Percentiles rank a stretch among this genome's conserved stretches.
phyloP scores from a whole-genome alignment of 2,329 filamentous ascomycete species.

The Diaporthe amygdali region DNA sequence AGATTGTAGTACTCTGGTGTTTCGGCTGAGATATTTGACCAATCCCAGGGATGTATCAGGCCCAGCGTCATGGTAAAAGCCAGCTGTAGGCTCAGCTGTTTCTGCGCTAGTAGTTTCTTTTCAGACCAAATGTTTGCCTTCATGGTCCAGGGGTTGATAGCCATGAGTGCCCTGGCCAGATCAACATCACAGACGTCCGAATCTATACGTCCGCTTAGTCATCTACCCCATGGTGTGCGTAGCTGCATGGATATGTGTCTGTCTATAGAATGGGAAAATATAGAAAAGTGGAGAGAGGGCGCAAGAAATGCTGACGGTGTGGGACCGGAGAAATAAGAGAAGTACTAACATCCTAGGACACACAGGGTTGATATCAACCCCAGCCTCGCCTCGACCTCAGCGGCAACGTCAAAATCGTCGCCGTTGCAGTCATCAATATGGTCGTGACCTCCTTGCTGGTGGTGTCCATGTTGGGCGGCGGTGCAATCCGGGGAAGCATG shows the following conservation, averaged over 20 bases:
- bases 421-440: background rate
- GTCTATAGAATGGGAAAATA: background rate
- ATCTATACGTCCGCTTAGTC: slow-evolving; percentile 17
- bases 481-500: background rate
- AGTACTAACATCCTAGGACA: slow-evolving; percentile 25
- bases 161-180: slow-evolving; percentile 19
- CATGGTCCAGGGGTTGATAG: slow-evolving; percentile 23
- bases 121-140: slow-evolving; percentile 23
- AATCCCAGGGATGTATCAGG: slow-evolving; percentile 18
- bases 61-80: slow-evolving; percentile 24
- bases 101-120: slow-evolving; percentile 17
- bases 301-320: background rate
- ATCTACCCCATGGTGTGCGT: background rate
- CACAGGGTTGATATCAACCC: slow-evolving; percentile 24
- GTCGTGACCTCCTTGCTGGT: background rate
- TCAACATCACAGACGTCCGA: slow-evolving; percentile 25
- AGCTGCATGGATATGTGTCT: background rate
- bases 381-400: slow-evolving; percentile 18
- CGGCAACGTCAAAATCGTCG: background rate
- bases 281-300: background rate
- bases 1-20: slow-evolving; percentile 18
- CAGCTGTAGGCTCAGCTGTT: slow-evolving; percentile 22
- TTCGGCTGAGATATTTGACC: slow-evolving; percentile 6
- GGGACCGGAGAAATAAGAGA: background rate
- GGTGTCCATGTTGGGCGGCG: slow-evolving; percentile 10